A percentile compares a stretch with the other conserved stretches of the same genome.
phyloP scores from a whole-genome alignment of 2,329 filamentous ascomycete species.

The Colletotrichum lentis region DNA sequence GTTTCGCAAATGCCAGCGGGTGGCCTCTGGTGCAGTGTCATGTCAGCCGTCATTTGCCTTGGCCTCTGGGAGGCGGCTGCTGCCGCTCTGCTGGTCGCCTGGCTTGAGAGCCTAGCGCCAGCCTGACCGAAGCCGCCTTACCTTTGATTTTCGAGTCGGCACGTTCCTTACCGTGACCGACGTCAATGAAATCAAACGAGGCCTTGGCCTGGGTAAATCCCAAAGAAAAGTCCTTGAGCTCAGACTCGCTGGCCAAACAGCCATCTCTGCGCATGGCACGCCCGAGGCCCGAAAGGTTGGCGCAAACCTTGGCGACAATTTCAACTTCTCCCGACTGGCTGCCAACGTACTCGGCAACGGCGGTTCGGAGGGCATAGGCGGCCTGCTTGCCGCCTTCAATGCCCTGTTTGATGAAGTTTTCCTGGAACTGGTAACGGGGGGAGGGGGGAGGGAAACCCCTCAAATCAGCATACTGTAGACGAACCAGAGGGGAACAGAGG shows the following conservation, averaged over 20 bases:
- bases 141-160: slow-evolving; percentile 69
- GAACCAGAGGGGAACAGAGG: background rate
- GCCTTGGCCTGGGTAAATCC: slow-evolving; percentile 68
- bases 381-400: slow-evolving; percentile 63
- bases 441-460: no score
- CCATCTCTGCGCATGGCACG: slow-evolving; percentile 60
- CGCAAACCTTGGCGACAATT: slow-evolving; percentile 64
- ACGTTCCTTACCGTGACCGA: slow-evolving; percentile 66
- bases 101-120: background rate
- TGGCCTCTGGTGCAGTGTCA: slow-evolving; percentile 51
- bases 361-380: slow-evolving; percentile 58
- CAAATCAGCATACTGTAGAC: slow-evolving; percentile 21
- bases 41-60: slow-evolving; percentile 2
- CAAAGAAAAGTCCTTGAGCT: slow-evolving; percentile 64
- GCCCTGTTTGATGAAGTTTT: slow-evolving; percentile 62
- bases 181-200: slow-evolving; percentile 70
- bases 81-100: background rate
- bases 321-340: slow-evolving; percentile 58
- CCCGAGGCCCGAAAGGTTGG: slow-evolving; percentile 61
- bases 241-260: slow-evolving; percentile 53
- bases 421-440: slow-evolving; percentile 60
- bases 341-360: slow-evolving; percentile 57
- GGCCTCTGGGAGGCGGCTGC: background rate
- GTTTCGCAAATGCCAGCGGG: slow-evolving; percentile 66
- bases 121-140: slow-evolving; percentile 42